Conservation (phyloP, 352 stramenopile species). For the Globisporangium nunn region DNA sequence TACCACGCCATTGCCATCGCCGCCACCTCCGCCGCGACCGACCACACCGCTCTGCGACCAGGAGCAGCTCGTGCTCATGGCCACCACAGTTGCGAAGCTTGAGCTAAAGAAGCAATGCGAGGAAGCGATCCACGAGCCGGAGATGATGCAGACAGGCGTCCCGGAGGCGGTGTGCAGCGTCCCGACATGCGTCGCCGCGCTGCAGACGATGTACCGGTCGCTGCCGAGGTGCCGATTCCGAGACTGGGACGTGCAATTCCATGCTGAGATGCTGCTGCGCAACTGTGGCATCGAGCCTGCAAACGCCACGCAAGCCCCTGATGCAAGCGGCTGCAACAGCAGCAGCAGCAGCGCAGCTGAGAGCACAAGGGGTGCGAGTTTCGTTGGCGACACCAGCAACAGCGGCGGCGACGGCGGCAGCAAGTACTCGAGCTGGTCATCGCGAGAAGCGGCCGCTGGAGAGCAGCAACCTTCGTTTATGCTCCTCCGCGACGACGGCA, state of each 20-base stretch:
- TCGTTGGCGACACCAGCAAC: background rate
- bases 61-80: conserved; percentile 26
- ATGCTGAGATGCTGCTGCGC: conserved; percentile 34
- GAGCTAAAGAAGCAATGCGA: conserved; percentile 42
- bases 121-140: conserved; percentile 25
- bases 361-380: too few species aligned
- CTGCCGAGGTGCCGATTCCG: conserved; percentile 54
- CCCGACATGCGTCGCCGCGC: conserved; percentile 30
- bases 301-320: background rate
- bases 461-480: too few species aligned
- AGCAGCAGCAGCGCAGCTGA: background rate
- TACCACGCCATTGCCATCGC: background rate
- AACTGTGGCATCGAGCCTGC: conserved; percentile 36
- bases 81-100: conserved; percentile 29
- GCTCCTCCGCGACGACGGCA: too few species aligned
- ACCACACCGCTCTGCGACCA: conserved; percentile 35
- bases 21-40: conserved; percentile 2
- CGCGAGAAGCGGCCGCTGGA: too few species aligned
- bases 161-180: conserved; percentile 30
- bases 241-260: conserved; percentile 38
- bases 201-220: conserved; percentile 44
- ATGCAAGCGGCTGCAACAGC: background rate
- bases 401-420: too few species aligned
- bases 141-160: conserved; percentile 33
- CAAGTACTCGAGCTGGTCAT: too few species aligned